Evolutionary conservation across 257 asterid genomes (phyloP).

Genomic region (Gardenia jasminoides): DNA sequence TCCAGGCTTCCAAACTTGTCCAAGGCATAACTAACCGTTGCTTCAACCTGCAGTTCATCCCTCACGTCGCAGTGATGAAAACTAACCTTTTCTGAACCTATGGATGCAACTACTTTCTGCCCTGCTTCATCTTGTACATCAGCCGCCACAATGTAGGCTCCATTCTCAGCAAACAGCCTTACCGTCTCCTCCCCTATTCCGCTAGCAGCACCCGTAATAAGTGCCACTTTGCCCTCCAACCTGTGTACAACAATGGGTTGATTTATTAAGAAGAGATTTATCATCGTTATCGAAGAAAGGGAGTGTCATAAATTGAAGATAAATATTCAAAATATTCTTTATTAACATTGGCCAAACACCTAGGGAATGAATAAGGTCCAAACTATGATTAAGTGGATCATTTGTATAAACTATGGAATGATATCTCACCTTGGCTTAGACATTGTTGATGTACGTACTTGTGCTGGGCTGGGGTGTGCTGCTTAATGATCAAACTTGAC

Average conservation of each 20-base stretch:
- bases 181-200: constrained; percentile 68
- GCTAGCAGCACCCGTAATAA: constrained; percentile 76
- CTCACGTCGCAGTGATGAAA: constrained; percentile 60
- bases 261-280: too few species aligned
- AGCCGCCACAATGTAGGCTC: constrained; percentile 53
- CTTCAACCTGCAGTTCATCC: constrained; percentile 55
- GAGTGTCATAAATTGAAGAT: too few species aligned
- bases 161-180: constrained; percentile 47
- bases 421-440: constrained; percentile 34
- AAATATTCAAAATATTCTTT: too few species aligned
- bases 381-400: not conserved
- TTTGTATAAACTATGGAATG: too few species aligned
- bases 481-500: too few species aligned
- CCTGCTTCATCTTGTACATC: constrained; percentile 62
- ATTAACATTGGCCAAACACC: not conserved
- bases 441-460: not conserved
- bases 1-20: constrained; percentile 41
- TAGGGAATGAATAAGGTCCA: not conserved
- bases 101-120: constrained; percentile 24
- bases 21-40: constrained; percentile 38
- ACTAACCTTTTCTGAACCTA: constrained; percentile 37
- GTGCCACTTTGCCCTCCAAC: constrained; percentile 68
- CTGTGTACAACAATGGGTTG: not conserved
- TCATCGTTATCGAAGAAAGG: too few species aligned
- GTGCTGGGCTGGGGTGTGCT: too few species aligned